These are phyloP conservation scores for Cicer judaicum DNA, from an alignment of 306 rosid genomes.

Conservation along the genomic window DNA sequence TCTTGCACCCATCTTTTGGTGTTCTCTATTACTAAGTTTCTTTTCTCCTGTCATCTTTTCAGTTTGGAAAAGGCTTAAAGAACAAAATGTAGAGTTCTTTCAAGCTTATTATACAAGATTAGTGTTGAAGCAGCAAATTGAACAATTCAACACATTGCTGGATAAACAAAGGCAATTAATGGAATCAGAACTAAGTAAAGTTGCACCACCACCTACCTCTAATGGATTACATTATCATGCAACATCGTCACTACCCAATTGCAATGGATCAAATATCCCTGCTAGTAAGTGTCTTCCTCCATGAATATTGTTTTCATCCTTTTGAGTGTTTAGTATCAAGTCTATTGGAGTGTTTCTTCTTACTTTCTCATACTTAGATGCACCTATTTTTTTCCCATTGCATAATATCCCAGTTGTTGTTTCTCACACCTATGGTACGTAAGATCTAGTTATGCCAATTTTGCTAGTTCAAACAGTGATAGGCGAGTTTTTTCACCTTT, in stretches of 20 bases:
- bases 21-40: constrained; percentile 24
- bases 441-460: too few relatives aligned
- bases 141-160: constrained; percentile 82
- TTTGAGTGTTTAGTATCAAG: background rate
- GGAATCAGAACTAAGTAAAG: constrained; percentile 63
- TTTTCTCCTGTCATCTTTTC: constrained; percentile 43
- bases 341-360: background rate
- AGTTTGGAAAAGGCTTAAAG: constrained; percentile 98
- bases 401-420: too few relatives aligned
- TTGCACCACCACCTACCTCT: constrained; percentile 63
- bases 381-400: background rate
- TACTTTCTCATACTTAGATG: background rate
- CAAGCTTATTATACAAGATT: constrained; percentile 84
- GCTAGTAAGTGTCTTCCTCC: constrained; percentile 54
- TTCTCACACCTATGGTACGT: background rate
- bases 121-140: constrained; percentile 83
- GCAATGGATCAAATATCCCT: constrained; percentile 82
- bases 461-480: too few relatives aligned
- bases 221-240: constrained; percentile 67
- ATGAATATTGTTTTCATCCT: constrained; percentile 15
- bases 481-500: too few relatives aligned
- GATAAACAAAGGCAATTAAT: constrained; percentile 72
- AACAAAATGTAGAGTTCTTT: constrained; percentile 89
- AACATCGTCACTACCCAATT: constrained; percentile 44
- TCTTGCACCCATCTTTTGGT: background rate